Base-by-base conservation (phyloP, 2,329 filamentous ascomycete genomes). In the Fusarium brachygibbosum region DNA sequence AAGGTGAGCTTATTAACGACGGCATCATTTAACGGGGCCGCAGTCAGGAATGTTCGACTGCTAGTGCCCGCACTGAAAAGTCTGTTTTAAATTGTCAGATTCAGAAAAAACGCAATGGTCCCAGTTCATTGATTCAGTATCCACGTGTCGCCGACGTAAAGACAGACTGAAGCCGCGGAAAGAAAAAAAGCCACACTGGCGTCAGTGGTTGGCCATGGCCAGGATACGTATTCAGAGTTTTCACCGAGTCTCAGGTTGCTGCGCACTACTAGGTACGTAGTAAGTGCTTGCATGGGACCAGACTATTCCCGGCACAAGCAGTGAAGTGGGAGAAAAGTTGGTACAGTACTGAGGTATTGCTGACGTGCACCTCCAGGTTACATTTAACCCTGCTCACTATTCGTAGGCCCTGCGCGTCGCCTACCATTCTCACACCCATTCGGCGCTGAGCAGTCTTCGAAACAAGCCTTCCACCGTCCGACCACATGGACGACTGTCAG, bases 401-500 rank as follows among this genome's bases (percentile, higher is more conserved):
- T 35, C 12, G 45, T 44, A 49, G 40, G 50, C 46, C 55, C 40
- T 68, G 59, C 40, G 29, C 14, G 53, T 41, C 35, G 54, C 50
- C 66, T 53, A 58, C 51, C 23, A 52, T 54, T 54, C 67, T 54
- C 59, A 70, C 63, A 71, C 58, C 59, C 55, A 53, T 46, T 34
- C 48, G 48, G 35, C 31, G 46, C 31, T 50, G 42, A 59, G 54
- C 48, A 60, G 55, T 61, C 59, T 69, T 71, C 50, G 65, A 70
- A 71, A 69, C 71, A 74, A 73, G 68, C 79, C 79, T 80, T 77
- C 79, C 73, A 40, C 80, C 72, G 74, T 74, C 72, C 68, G 69
- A 75, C 78, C 80, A 81, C 78, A 80, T 81, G 78, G 77, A 74
- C 69, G 62, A 61, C 75, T 79, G 79, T 76, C 79, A 82, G 81